A percentile compares a stretch with the other conserved stretches of the same genome.
Evolutionary conservation across 2,329 filamentous ascomycete genomes (phyloP).

Genomic region (Fusarium euwallaceae): DNA sequence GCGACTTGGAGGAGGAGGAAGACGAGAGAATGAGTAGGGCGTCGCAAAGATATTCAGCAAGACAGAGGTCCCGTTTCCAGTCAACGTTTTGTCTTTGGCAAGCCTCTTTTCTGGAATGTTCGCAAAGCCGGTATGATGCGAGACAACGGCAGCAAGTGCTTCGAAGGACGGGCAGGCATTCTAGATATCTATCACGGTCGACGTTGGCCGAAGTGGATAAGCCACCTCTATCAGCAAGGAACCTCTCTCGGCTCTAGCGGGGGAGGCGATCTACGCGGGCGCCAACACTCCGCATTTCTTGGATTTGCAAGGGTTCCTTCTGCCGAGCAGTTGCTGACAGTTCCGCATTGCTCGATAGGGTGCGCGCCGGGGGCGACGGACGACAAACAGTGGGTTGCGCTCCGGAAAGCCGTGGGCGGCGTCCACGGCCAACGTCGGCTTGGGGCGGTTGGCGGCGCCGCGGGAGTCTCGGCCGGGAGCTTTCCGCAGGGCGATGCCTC

Average conservation of each 20-base stretch:
- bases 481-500: constrained; percentile 47
- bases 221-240: constrained; percentile 18
- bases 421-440: constrained; percentile 57
- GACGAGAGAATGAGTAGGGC: constrained; percentile 3
- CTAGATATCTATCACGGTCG: constrained; percentile 31
- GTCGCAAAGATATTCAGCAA: constrained; percentile 5
- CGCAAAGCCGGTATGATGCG: constrained; percentile 13
- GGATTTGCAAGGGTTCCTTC: constrained; percentile 21
- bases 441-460: constrained; percentile 54
- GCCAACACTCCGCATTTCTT: constrained; percentile 23
- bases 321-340: constrained; percentile 33
- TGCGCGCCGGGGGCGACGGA: background rate
- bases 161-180: constrained; percentile 18
- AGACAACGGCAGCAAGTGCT: constrained; percentile 19
- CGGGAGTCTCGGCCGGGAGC: constrained; percentile 44
- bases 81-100: background rate
- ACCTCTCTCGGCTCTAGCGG: constrained; percentile 39
- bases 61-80: constrained; percentile 2
- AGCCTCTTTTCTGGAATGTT: constrained; percentile 14
- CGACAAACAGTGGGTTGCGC: constrained; percentile 14
- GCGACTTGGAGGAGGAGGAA: background rate
- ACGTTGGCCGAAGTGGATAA: constrained; percentile 24
- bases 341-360: constrained; percentile 36
- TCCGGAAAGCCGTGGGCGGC: constrained; percentile 29
- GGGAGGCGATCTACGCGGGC: constrained; percentile 14